These are phyloP conservation scores for Kodamaea plutei DNA, from an alignment of 1,139 yeast genomes.

Conservation along the genomic window DNA sequence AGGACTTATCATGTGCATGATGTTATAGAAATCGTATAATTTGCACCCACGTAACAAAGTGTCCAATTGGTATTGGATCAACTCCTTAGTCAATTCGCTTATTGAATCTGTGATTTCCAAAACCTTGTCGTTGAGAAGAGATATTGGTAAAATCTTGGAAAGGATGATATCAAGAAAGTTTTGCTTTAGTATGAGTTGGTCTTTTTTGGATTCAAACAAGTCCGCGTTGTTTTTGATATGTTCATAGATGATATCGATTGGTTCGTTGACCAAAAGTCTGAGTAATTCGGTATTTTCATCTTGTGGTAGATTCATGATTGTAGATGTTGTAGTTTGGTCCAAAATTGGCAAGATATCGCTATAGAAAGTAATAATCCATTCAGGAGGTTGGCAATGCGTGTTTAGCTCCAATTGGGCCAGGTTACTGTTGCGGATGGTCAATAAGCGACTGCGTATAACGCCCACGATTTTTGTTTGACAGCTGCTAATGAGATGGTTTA, in stretches of 20 bases:
- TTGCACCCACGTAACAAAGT: slow-evolving; percentile 47
- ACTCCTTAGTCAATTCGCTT: slow-evolving; percentile 26
- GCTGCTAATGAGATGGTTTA: slow-evolving; percentile 23
- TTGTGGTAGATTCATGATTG: slow-evolving; percentile 35
- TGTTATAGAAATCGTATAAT: slow-evolving; percentile 53
- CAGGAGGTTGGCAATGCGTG: slow-evolving; percentile 62
- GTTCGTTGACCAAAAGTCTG: slow-evolving; percentile 42
- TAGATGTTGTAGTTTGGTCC: slow-evolving; percentile 36
- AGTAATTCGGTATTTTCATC: slow-evolving; percentile 32
- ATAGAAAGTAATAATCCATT: slow-evolving; percentile 63
- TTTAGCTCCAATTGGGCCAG: slow-evolving; percentile 40
- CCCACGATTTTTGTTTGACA: slow-evolving; percentile 41
- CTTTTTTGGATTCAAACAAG: slow-evolving; percentile 25
- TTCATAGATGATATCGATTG: slow-evolving; percentile 39
- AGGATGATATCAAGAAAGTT: slow-evolving; percentile 60
- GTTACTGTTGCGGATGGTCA: slow-evolving; percentile 36
- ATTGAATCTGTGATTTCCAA: slow-evolving; percentile 36
- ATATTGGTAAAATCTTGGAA: slow-evolving; percentile 50
- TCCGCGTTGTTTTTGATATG: slow-evolving; percentile 27
- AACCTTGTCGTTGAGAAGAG: slow-evolving; percentile 35
- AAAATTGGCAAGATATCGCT: slow-evolving; percentile 48
- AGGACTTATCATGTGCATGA: slow-evolving; percentile 69
- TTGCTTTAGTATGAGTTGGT: slow-evolving; percentile 42
- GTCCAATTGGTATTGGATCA: slow-evolving; percentile 41
- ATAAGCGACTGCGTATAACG: slow-evolving; percentile 38